A percentile compares a stretch with the other conserved stretches of the same genome.
These are phyloP conservation scores for Mariannaea elegans DNA, from an alignment of 2,329 filamentous ascomycete species.

Conservation along the genomic window DNA sequence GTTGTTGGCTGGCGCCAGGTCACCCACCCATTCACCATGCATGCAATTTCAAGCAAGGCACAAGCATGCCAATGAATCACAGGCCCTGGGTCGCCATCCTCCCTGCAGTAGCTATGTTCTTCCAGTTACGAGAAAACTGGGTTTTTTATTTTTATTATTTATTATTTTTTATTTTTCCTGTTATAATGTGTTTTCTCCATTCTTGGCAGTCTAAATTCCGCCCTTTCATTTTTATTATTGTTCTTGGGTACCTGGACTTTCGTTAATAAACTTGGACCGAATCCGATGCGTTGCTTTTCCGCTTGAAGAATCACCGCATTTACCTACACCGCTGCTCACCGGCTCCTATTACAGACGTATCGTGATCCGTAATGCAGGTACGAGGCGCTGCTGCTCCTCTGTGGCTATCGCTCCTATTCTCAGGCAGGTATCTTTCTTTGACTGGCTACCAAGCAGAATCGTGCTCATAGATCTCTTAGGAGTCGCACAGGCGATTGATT, in stretches of 20 bases:
- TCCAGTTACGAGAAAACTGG: background rate
- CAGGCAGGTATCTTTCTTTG: background rate
- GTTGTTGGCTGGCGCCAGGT: background rate
- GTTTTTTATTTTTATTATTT: background rate
- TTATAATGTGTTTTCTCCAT: too few relatives aligned
- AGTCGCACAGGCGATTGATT: conserved; percentile 6
- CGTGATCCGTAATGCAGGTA: conserved; percentile 1
- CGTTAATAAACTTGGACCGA: too few relatives aligned
- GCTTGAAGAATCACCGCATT: too few relatives aligned
- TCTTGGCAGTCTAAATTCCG: too few relatives aligned
- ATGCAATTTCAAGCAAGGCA: background rate
- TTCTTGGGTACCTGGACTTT: too few relatives aligned
- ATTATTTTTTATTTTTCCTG: too few relatives aligned
- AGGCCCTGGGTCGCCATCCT: background rate
- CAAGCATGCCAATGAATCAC: background rate
- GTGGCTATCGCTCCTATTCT: conserved; percentile 9
- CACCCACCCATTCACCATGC: background rate
- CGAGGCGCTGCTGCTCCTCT: conserved; percentile 1
- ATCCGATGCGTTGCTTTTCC: too few relatives aligned
- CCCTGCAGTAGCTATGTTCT: background rate
- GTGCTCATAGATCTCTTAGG: background rate
- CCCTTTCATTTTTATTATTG: too few relatives aligned
- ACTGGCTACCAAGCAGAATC: background rate
- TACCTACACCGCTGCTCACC: too few relatives aligned
- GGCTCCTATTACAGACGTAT: too few relatives aligned